A percentile compares a stretch with the other conserved stretches of the same genome.
Conservation (phyloP, 108 stramenopile genomes). For the Cyclostephanos tholiformis region DNA sequence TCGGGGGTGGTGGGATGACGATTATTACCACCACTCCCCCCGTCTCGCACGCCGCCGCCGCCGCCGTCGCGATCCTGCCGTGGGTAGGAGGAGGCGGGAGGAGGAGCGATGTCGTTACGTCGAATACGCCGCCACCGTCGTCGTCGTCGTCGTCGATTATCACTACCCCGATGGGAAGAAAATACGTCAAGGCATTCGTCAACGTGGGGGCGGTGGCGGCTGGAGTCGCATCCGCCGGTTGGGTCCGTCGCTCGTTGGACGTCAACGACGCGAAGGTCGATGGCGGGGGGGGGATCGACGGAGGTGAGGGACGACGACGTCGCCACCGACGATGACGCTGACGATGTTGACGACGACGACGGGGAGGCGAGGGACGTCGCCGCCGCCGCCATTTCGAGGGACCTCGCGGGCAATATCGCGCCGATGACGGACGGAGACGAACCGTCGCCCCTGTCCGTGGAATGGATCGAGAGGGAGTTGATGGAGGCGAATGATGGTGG, state of each 20-base stretch:
- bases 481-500: neutral
- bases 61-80: too few relatives aligned
- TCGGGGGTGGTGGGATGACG: too few relatives aligned
- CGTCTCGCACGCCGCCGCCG: too few relatives aligned
- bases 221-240: conserved; percentile 14
- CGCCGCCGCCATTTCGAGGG: neutral
- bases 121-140: too few relatives aligned
- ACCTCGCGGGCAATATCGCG: neutral
- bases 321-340: neutral
- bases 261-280: too few relatives aligned
- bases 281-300: too few relatives aligned
- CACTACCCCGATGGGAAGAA: too few relatives aligned
- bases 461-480: neutral
- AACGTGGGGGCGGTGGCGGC: conserved; percentile 22
- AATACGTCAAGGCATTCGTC: conserved; percentile 12
- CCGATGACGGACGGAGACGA: neutral
- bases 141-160: too few relatives aligned
- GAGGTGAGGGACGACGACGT: neutral
- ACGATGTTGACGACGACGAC: neutral
- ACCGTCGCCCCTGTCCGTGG: neutral
- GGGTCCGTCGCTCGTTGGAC: too few relatives aligned
- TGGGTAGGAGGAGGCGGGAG: too few relatives aligned
- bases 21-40: too few relatives aligned
- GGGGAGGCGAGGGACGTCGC: neutral
- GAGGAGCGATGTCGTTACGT: too few relatives aligned